A percentile compares a stretch with the other conserved stretches of the same genome.
phyloP scores from a whole-genome alignment of 1,284 basidiomycete species.

The Ustilago esculenta region DNA sequence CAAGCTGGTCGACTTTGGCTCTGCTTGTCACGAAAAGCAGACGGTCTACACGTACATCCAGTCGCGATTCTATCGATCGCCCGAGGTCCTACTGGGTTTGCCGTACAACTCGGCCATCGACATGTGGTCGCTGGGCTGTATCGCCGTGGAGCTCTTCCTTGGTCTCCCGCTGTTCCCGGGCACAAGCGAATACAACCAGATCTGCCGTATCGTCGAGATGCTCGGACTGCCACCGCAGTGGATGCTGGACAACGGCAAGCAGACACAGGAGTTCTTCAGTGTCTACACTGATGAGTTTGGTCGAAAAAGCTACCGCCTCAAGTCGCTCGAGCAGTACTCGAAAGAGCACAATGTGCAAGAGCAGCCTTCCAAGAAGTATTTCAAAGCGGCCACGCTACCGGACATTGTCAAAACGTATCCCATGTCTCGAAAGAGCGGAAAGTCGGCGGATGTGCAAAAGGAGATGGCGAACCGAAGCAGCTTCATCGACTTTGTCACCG shows the following conservation, averaged over 20 bases:
- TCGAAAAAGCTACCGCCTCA: constrained; percentile 87
- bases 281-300: constrained; percentile 79
- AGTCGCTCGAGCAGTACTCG: constrained; percentile 92
- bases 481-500: constrained; percentile 97
- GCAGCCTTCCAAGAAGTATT: constrained; percentile 98
- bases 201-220: constrained; percentile 97
- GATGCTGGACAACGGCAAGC: constrained; percentile 96
- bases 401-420: constrained; percentile 97
- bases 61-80: constrained; percentile 96
- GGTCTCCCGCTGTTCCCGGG: constrained; percentile 96
- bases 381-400: constrained; percentile 90
- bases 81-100: constrained; percentile 93
- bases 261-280: constrained; percentile 93
- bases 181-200: constrained; percentile 98
- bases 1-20: constrained; percentile 99
- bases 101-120: constrained; percentile 93
- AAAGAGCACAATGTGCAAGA: constrained; percentile 93
- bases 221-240: constrained; percentile 89
- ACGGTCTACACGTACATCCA: constrained; percentile 99
- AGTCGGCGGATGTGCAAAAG: constrained; percentile 88
- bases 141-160: constrained; percentile 96
- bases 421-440: constrained; percentile 80
- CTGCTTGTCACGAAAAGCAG: constrained; percentile 96
- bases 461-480: constrained; percentile 92
- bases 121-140: constrained; percentile 95